A percentile compares a stretch with the other conserved stretches of the same genome.
phyloP scores from a whole-genome alignment of 2,329 filamentous ascomycete species.

The Coniella lustricola region DNA sequence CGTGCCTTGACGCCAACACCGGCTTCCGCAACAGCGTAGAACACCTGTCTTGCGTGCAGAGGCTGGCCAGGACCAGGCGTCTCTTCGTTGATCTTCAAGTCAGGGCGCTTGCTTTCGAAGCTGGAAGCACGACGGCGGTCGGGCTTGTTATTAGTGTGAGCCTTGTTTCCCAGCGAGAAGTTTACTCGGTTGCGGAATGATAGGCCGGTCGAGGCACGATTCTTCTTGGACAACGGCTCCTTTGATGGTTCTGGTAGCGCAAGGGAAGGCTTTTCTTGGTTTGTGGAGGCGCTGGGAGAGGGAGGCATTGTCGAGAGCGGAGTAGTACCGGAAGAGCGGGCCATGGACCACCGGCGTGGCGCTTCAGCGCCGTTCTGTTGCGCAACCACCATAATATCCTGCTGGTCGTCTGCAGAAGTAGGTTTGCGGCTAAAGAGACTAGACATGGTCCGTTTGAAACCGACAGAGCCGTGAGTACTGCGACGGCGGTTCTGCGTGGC shows the following conservation, averaged over 20 bases:
- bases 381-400: constrained; percentile 15
- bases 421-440: constrained; percentile 38
- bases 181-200: constrained; percentile 42
- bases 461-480: constrained; percentile 34
- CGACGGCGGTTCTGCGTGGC: constrained; percentile 30
- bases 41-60: constrained; percentile 19
- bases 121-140: constrained; percentile 38
- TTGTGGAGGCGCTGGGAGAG: constrained; percentile 37
- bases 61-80: constrained; percentile 23
- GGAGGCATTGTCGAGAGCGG: constrained; percentile 41
- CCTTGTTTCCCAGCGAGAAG: constrained; percentile 31
- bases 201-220: constrained; percentile 44
- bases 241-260: constrained; percentile 32
- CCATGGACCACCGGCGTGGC: constrained; percentile 39
- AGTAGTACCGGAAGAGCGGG: constrained; percentile 38
- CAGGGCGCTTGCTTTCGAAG: constrained; percentile 35
- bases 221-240: constrained; percentile 45
- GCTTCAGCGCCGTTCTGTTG: constrained; percentile 16
- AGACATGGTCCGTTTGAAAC: constrained; percentile 44
- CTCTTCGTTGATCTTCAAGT: constrained; percentile 18
- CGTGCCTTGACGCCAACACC: constrained; percentile 72
- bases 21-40: constrained; percentile 49
- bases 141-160: constrained; percentile 20
- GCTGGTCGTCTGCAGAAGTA: constrained; percentile 26
- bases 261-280: constrained; percentile 18